Evolutionary conservation across 257 asterid genomes (phyloP).

Genomic region (Fraxinus excelsior): DNA sequence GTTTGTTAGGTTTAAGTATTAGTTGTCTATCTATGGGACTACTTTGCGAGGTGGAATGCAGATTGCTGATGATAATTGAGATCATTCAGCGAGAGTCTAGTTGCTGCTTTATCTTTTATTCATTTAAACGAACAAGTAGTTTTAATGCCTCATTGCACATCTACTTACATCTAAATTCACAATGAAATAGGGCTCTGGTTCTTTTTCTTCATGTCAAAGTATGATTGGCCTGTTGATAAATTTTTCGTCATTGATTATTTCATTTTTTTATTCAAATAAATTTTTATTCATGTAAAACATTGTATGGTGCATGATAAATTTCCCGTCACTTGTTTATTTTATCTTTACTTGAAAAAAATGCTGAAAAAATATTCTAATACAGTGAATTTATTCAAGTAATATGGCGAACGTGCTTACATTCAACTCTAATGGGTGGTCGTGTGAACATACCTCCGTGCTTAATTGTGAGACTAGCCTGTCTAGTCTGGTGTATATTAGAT

Average conservation of each 20-base stretch:
- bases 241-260: neutral
- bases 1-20: neutral
- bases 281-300: neutral
- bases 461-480: neutral
- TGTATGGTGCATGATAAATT: neutral
- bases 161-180: neutral
- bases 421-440: neutral
- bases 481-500: neutral
- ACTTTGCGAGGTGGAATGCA: neutral
- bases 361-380: neutral
- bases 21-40: neutral
- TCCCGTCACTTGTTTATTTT: neutral
- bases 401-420: too few species aligned
- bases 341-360: neutral
- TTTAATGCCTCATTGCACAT: neutral
- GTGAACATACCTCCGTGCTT: neutral
- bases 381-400: neutral
- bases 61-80: constrained; percentile 1
- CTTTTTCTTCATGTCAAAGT: constrained; percentile 8
- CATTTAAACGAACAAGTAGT: neutral
- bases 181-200: neutral
- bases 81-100: constrained; percentile 3
- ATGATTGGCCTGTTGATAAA: neutral
- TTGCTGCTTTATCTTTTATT: constrained; percentile 9
- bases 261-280: neutral